Evolutionary conservation across 768 basidiomycete species (phyloP).

Genomic region (Mycena venus): DNA sequence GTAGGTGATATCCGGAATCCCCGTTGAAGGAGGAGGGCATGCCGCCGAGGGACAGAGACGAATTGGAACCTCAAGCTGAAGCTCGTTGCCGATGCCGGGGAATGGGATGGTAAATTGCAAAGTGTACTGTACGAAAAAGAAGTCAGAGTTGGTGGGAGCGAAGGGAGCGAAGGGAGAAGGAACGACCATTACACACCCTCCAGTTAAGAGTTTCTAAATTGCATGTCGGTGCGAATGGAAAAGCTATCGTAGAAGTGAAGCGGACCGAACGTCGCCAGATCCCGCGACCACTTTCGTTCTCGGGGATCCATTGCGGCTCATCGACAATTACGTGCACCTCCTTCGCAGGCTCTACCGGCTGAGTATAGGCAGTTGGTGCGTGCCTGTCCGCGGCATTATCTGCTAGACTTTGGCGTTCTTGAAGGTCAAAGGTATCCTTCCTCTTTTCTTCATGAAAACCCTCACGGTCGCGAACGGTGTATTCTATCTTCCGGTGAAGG

Average conservation of each 20-base stretch:
- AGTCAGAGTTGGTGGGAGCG: no score
- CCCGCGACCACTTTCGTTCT: constrained; percentile 9
- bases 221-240: constrained; percentile 25
- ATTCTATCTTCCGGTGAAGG: neutral
- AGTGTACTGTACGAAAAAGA: constrained; percentile 1
- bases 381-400: neutral
- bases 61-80: neutral
- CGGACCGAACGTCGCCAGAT: no score
- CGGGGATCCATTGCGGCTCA: constrained; percentile 7
- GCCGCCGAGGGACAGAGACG: neutral
- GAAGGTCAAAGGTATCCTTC: neutral
- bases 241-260: constrained; percentile 8
- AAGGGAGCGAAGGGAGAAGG: neutral
- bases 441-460: neutral
- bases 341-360: neutral
- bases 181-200: neutral
- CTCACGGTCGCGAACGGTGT: neutral
- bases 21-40: neutral
- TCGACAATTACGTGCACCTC: neutral
- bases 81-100: constrained; percentile 6
- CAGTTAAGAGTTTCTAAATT: constrained; percentile 19
- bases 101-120: constrained; percentile 5
- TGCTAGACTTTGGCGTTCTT: neutral
- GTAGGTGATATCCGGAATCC: neutral
- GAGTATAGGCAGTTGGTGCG: neutral